Evolutionary conservation across 2,329 filamentous ascomycete genomes (phyloP), one percentile per base, ranked within the genome.

Genomic region (Cladosporium sp.): DNA sequence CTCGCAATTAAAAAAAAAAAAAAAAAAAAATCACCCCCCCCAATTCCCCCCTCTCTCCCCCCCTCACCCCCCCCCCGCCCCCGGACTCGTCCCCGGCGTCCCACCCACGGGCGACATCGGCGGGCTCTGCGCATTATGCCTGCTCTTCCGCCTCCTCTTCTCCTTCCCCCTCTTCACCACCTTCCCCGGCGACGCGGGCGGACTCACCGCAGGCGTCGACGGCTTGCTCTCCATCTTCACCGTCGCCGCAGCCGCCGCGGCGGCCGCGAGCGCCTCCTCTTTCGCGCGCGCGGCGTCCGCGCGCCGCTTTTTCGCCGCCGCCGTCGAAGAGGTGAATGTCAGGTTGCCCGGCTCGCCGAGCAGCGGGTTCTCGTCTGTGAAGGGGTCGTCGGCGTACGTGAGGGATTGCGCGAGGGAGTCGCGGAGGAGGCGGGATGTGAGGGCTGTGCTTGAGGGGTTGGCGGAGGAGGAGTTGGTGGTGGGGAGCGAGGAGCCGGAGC

Each of bases 311-410:
- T 72, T 70, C 8, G 77, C 66, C 8, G 68, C 69, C 33, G 69
- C 66, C 22, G 66, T 67, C 1, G 74, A 73, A 33, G 70, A 69
- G 4, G 74, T 74, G 57, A 84, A 74, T 50, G 81, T 77, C 59
- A 85, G 84, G 4, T 75, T 76, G 31, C 82, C 82, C 0, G 83
- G 82, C 62, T 85, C 82, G 44, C 82, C 82, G 7, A 77, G 71
- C 11, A 85, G 68, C 0, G 82, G 81, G 55, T 78, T 82, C 60
- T 84, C 81, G 63, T 85, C 82, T 71, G 81, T 81, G 67, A 75
- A 85, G 11, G 46, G 46, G 57, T 85, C 82, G 58, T 81, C 75
- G 11, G 75, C 78, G 61, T 79, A 83, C 7, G 69, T 69, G 10
- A 77, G 68, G 28, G 63, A 58, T 51, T 65, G 58, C 6, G 56